Evolutionary conservation across 345 rosid species (phyloP).

Genomic region (Stellera chamaejasme): DNA sequence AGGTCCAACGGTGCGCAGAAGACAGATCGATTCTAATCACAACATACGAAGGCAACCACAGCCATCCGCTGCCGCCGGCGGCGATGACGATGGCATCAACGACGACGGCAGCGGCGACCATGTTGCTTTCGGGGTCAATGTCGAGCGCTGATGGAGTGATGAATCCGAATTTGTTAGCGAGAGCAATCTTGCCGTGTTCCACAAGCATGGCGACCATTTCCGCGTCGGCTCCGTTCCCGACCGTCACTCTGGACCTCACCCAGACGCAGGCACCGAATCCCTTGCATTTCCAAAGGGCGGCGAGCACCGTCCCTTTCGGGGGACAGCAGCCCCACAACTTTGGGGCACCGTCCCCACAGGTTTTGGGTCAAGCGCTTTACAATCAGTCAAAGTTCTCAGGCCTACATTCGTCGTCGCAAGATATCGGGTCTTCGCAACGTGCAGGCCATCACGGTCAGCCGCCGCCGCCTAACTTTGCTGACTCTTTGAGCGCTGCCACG

Average conservation of each 20-base stretch:
- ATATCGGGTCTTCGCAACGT: conserved; percentile 26
- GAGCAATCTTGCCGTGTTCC: conserved; percentile 83
- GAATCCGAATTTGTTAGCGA: conserved; percentile 79
- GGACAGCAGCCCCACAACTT: conserved; percentile 32
- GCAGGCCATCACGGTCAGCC: conserved; percentile 29
- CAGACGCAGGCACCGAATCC: conserved; percentile 42
- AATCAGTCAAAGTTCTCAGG: conserved; percentile 92
- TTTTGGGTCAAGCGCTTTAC: conserved; percentile 58
- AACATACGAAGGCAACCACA: conserved; percentile 92
- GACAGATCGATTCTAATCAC: conserved; percentile 78
- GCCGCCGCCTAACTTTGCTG: conserved; percentile 29
- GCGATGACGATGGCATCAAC: conserved; percentile 98
- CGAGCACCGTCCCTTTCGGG: conserved; percentile 19
- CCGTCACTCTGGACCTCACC: conserved; percentile 90
- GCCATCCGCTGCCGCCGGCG: conserved; percentile 87
- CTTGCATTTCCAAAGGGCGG: conserved; percentile 35
- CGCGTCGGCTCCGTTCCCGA: conserved; percentile 95
- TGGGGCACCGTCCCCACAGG: conserved; percentile 36
- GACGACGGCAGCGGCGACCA: conserved; percentile 76
- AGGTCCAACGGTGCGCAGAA: conserved; percentile 98
- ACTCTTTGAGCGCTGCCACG: conserved; percentile 60
- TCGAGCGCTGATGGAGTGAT: conserved; percentile 80
- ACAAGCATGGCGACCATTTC: conserved; percentile 93
- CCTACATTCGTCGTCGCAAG: conserved; percentile 61
- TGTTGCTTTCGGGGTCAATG: conserved; percentile 91